Base-by-base conservation (phyloP, 768 basidiomycete genomes). In the Antrodiella citrinella region DNA sequence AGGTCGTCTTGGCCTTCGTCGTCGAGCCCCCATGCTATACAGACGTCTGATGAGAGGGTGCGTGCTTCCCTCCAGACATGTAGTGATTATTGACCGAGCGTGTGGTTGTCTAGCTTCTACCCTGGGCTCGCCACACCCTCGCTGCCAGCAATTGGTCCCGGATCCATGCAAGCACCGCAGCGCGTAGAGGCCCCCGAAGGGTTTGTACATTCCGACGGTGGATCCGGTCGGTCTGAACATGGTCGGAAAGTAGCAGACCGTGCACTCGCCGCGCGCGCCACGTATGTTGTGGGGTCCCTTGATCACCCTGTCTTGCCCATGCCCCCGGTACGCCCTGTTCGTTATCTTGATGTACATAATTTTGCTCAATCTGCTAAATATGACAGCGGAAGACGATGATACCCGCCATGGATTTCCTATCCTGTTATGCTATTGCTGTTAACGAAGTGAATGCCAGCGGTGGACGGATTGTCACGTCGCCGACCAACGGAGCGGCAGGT, bases 391-490 rank as follows among this genome's bases (percentile, higher is more conserved):
- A 78, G 65, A 89, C 89, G 7, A 82, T 85, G 57, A 92, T 96
- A 46, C 92, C 92, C 0, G 92, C 91, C 0, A 82, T 98, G 67
- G 93, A 98, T 61, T 94, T 93, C 61, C 70, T 98, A 52, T 88
- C 86, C 1, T 91, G 90, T 53, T 97, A 96, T 65, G 94, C 92
- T 2, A 94, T 93, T 48, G 90, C 91, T 15, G 91, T 93, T 11
- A 95, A 95, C 59, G 94, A 96, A 64, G 92, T 95, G 11, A 96
- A 95, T 60, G 93, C 93, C 3, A 77, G 81, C 24, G 93, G 94
- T 0, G 94, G 94, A 0, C 76, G 94, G 25, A 95, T 98, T 47
- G 94, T 98, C 43, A 97, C 94, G 2, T 88, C 89, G 4, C 94
- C 90, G 2, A 94, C 93, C 4, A 93, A 93, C 61, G 94, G 94